These are phyloP conservation scores for Linnemannia hyalina DNA, from an alignment of 192 early-diverging fungal genomes.

Conservation along the genomic window DNA sequence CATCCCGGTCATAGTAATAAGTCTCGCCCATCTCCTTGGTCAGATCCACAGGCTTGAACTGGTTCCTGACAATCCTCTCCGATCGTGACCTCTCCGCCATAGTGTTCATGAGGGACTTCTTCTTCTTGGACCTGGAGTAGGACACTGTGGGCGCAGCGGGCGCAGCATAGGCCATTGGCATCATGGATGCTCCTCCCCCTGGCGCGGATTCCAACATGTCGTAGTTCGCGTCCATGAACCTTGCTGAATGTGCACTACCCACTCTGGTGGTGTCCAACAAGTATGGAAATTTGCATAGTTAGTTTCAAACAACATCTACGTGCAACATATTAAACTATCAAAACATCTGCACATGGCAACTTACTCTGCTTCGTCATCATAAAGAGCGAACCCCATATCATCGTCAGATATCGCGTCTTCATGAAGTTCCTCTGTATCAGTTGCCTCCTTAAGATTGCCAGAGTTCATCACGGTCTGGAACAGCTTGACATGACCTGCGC, in stretches of 20 bases:
- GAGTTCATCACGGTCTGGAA: constrained; percentile 56
- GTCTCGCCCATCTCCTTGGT: constrained; percentile 58
- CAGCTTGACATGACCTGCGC: constrained; percentile 25
- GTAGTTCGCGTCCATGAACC: not conserved
- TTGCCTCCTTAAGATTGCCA: constrained; percentile 18
- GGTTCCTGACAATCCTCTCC: constrained; percentile 6
- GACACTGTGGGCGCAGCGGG: not conserved
- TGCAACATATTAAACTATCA: not conserved
- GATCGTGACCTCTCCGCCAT: not conserved
- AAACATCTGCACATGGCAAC: not conserved
- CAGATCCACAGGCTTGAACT: constrained; percentile 46
- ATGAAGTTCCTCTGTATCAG: not conserved
- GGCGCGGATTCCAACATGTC: not conserved
- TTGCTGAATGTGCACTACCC: not conserved
- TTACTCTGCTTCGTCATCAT: not conserved
- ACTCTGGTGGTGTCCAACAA: not conserved
- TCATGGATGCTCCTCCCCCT: not conserved
- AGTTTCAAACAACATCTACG: too few species aligned
- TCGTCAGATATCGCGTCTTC: constrained; percentile 17
- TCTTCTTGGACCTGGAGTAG: not conserved
- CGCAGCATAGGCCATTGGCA: not conserved
- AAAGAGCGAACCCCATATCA: constrained; percentile 29
- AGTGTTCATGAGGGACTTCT: not conserved
- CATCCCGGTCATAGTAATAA: constrained; percentile 38
- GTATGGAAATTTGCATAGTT: too few species aligned